Base-by-base conservation (phyloP, 2,329 filamentous ascomycete species). In the Epichloe aotearoae region DNA sequence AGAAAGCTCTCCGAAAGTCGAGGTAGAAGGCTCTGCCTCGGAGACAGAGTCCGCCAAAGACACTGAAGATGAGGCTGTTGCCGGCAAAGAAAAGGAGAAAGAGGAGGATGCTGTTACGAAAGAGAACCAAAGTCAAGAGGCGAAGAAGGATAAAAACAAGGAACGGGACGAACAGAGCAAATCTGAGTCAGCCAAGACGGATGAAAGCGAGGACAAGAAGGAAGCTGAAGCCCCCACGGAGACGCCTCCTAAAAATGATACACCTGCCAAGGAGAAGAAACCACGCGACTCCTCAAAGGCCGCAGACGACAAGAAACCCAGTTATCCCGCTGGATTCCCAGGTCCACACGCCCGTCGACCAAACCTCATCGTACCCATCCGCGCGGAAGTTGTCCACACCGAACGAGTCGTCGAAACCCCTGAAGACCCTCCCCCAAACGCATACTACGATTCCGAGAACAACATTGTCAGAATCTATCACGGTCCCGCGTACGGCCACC, bases 341-440 rank as follows among this genome's bases (percentile, higher is more conserved):
- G 50, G 51, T 10, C 63, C 66, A 6, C 58, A 65, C 46, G 57
- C 62, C 17, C 67, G 64, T 47, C 64, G 63, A 4, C 70, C 73
- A 0, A 69, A 74, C 43, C 66, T 74, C 47, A 65, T 80, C 42
- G 64, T 73, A 55, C 73, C 74, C 2, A 64, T 71, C 40, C 67
- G 69, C 26, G 67, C 74, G 26, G 68, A 75, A 46, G 69, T 78
- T 17, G 60, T 81, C 36, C 71, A 77, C 49, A 69, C 78, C 2
- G 77, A 82, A 58, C 74, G 79, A 53, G 69, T 77, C 2, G 63
- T 81, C 19, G 77, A 80, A 56, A 65, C 62, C 1, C 65, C 67
- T 3, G 64, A 71, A 42, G 77, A 81, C 54, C 78, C 78, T 8
- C 68, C 69, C 79, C 79, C 78, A 12, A 83, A 82, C 57, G 76